Evolutionary conservation across 2,329 filamentous ascomycete species (phyloP), one percentile per base, ranked within the genome.

Genomic region (Sporothrix globosa): DNA sequence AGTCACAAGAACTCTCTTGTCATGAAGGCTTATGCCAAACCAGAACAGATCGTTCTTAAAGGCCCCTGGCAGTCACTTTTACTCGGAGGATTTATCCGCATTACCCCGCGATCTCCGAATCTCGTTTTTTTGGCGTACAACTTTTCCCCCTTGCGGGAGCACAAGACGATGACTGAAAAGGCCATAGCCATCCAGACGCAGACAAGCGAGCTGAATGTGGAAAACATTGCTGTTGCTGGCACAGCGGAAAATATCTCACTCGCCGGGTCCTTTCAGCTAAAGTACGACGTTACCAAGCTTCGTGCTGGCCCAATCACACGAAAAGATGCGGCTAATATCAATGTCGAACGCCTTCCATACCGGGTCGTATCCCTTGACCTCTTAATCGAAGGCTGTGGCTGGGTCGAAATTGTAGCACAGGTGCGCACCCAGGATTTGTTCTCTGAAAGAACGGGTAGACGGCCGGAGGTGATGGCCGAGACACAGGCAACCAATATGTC

Each of bases 371-470:
- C 91, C 10, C 86, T 90, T 0, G 96, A 99, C 77, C 88, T 99
- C 30, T 82, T 99, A 17, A 89, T 99, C 66, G 95, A 98, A 78
- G 93, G 96, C 1, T 90, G 93, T 34, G 96, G 96, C 9, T 99
- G 96, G 92, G 86, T 99, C 2, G 96, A 99, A 80, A 80, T 99
- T 53, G 90, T 89, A 0, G 90, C 90, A 3, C 95, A 99, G 80
- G 88, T 96, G 11, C 88, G 95, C 67, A 87, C 84, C 19, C 86
- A 80, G 76, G 82, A 85, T 71, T 79, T 84, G 69, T 81, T 72
- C 60, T 60, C 48, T 4, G 72, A 72, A 24, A 44, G 21, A 17
- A 58, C 21, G 19, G 65, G 69, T 30, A 44, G 70, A 10, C 71
- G 72, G 14, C 70, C 72, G 10, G 73, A 65, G 63, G 44, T 14